phyloP scores from a whole-genome alignment of 371 early-diverging fungal species.

The Syncephalis plumigaleata region DNA sequence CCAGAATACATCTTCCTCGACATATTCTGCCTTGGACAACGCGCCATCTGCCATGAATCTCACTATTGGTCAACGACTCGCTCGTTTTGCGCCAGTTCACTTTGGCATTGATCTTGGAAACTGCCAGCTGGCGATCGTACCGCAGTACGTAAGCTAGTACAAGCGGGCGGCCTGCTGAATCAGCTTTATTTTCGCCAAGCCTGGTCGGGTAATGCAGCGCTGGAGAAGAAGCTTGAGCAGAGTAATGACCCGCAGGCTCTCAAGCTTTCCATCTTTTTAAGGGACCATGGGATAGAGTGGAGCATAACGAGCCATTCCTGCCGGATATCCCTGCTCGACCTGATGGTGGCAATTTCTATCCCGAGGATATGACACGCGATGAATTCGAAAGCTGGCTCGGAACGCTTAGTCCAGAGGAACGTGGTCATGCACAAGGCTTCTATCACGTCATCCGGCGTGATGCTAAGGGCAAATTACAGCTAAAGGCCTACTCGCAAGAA shows the following conservation, averaged over 20 bases:
- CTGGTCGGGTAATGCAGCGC: constrained; percentile 45
- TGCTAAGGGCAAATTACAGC: constrained; percentile 14
- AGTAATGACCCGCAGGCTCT: constrained; percentile 18
- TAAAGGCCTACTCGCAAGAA: constrained; percentile 34
- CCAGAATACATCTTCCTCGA: too few relatives aligned
- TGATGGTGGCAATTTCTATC: constrained; percentile 51
- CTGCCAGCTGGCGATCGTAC: constrained; percentile 24
- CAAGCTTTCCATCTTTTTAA: constrained; percentile 40
- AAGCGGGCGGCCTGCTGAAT: constrained; percentile 41
- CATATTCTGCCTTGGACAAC: too few relatives aligned
- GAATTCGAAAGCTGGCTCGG: constrained; percentile 44
- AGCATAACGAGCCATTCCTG: constrained; percentile 36
- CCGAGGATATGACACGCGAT: constrained; percentile 50
- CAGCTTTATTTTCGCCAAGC: constrained; percentile 47
- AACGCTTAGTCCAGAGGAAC: constrained; percentile 23
- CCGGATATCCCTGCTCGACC: constrained; percentile 38
- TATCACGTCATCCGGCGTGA: constrained; percentile 39
- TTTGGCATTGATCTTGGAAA: constrained; percentile 29
- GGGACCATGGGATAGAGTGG: constrained; percentile 53
- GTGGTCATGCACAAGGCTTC: constrained; percentile 40
- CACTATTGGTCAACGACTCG: constrained; percentile 12
- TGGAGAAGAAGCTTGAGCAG: constrained; percentile 25
- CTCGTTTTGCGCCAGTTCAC: constrained; percentile 29
- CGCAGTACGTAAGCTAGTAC: constrained; percentile 43
- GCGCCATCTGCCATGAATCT: not conserved